phyloP scores from a whole-genome alignment of 1,284 basidiomycete genomes.

The Polyporus tsugae region DNA sequence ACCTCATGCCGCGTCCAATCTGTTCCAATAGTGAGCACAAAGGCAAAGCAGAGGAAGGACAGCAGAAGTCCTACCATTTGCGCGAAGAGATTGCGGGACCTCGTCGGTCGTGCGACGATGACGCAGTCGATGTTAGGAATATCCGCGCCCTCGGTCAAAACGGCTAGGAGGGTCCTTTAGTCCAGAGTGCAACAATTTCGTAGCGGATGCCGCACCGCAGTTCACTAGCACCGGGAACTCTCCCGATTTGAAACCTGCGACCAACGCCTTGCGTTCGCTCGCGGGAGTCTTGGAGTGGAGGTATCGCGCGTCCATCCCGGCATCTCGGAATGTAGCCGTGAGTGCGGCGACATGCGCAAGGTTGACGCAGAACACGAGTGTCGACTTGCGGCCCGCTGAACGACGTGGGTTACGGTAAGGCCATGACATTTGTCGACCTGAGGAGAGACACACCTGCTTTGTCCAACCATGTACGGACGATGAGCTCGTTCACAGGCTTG shows the following conservation, averaged over 20 bases:
- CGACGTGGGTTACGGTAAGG: background rate
- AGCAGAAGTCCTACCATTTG: constrained; percentile 78
- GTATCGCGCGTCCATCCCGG: constrained; percentile 89
- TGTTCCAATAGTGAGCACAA: constrained; percentile 39
- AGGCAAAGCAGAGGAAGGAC: background rate
- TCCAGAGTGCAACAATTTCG: background rate
- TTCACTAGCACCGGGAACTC: constrained; percentile 91
- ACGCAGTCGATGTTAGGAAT: constrained; percentile 95
- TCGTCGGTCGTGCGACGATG: constrained; percentile 86
- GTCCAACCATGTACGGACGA: constrained; percentile 86
- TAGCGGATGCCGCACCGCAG: constrained; percentile 65
- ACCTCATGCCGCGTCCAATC: constrained; percentile 93
- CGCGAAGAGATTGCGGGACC: constrained; percentile 88
- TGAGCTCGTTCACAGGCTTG: constrained; percentile 74
- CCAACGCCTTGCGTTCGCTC: constrained; percentile 68
- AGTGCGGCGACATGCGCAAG: constrained; percentile 84
- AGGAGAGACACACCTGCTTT: constrained; percentile 64
- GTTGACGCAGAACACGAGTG: constrained; percentile 92
- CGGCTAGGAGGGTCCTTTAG: constrained; percentile 55
- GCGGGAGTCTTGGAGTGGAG: constrained; percentile 79
- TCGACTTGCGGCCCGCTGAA: constrained; percentile 77
- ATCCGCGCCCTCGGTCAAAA: constrained; percentile 92
- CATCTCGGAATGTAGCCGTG: constrained; percentile 76
- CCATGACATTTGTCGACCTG: constrained; percentile 8
- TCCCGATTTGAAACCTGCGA: constrained; percentile 76